Conservation (phyloP, 2,329 filamentous ascomycete genomes). For the Lojkania enalia region DNA sequence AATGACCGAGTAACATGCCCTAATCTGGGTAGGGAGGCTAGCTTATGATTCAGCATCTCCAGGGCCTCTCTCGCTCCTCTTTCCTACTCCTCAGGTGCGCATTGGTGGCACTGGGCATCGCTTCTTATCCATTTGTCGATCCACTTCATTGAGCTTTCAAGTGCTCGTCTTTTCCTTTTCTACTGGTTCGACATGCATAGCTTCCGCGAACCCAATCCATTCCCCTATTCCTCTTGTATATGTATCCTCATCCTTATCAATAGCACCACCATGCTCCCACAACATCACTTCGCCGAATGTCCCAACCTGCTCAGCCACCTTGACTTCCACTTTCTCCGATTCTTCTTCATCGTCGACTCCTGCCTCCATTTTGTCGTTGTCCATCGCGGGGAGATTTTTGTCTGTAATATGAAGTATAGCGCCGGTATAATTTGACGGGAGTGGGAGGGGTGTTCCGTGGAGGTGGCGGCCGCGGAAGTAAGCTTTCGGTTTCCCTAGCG, state of each 20-base stretch:
- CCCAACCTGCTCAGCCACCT: slow-evolving; percentile 63
- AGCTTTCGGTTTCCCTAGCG: slow-evolving; percentile 24
- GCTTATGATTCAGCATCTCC: no score
- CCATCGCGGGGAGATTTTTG: slow-evolving; percentile 18
- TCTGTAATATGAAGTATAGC: slow-evolving; percentile 36
- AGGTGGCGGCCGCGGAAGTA: slow-evolving; percentile 73
- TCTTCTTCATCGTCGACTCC: slow-evolving; percentile 22
- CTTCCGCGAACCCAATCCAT: slow-evolving; percentile 75
- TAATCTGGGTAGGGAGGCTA: no score
- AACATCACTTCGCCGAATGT: slow-evolving; percentile 75
- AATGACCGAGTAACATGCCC: no score
- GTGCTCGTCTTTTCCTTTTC: slow-evolving; percentile 3
- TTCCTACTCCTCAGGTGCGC: no score
- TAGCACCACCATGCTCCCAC: slow-evolving; percentile 78
- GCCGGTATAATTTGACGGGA: slow-evolving; percentile 74
- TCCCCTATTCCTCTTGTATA: slow-evolving; percentile 78
- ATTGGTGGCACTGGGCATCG: no score
- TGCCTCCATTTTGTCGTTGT: slow-evolving; percentile 7
- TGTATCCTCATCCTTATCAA: slow-evolving; percentile 64
- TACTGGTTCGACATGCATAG: slow-evolving; percentile 40
- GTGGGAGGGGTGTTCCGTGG: slow-evolving; percentile 64
- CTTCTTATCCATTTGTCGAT: not conserved
- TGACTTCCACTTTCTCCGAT: slow-evolving; percentile 31
- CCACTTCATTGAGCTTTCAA: no score
- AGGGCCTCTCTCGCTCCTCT: no score